These are phyloP conservation scores for Chaetothyriales sp. DNA, from an alignment of 2,329 filamentous ascomycete species.

Conservation along the genomic window DNA sequence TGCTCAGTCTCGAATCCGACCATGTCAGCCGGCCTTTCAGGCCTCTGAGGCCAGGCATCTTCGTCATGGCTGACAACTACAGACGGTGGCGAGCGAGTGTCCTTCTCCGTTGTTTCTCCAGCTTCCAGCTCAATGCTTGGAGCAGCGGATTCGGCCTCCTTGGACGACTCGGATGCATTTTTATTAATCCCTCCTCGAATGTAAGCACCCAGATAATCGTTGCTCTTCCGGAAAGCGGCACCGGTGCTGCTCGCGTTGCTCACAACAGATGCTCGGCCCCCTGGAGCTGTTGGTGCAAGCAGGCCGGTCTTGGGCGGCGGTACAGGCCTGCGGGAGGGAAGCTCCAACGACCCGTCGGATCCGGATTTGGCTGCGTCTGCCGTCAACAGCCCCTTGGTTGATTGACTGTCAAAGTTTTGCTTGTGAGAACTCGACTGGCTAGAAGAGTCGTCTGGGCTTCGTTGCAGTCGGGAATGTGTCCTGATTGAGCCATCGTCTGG, in stretches of 20 bases:
- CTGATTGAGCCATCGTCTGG: slow-evolving; percentile 31
- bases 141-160: neutral
- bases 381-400: neutral
- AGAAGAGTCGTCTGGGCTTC: slow-evolving; percentile 37
- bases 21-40: neutral
- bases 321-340: neutral
- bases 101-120: neutral
- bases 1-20: neutral
- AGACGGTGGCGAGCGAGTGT: neutral
- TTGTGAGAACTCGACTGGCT: slow-evolving; percentile 39
- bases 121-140: neutral
- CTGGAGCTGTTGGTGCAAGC: slow-evolving; percentile 8
- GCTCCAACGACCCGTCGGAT: neutral
- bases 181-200: slow-evolving; percentile 21
- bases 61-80: neutral
- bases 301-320: slow-evolving; percentile 5
- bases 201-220: slow-evolving; percentile 26
- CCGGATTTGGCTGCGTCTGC: neutral
- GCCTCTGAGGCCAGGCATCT: neutral
- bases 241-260: slow-evolving; percentile 20
- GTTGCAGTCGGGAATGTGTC: slow-evolving; percentile 23
- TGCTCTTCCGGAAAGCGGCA: slow-evolving; percentile 24
- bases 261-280: slow-evolving; percentile 12
- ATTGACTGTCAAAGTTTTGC: slow-evolving; percentile 1
- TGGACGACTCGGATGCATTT: slow-evolving; percentile 1